Conservation (phyloP, 2,329 filamentous ascomycete species). For the Sclerotinia glacialis region DNA sequence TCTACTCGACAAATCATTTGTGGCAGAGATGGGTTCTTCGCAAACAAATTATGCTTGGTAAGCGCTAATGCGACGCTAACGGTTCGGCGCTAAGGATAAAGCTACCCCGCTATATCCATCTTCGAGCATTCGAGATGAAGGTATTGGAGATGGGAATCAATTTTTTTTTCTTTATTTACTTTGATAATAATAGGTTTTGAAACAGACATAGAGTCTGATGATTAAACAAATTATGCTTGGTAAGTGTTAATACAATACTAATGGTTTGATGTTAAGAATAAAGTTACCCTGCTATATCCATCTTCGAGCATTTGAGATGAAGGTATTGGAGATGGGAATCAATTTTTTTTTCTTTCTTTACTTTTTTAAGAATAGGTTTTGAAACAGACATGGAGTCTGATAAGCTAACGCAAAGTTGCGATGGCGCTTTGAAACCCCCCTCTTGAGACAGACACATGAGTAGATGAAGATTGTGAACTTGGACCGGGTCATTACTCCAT, state of each 20-base stretch:
- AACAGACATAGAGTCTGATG: no score
- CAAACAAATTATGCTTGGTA: background rate
- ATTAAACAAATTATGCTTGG: background rate
- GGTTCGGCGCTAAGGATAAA: slow-evolving; percentile 6
- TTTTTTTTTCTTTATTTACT: background rate
- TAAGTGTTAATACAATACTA: background rate
- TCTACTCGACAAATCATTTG: slow-evolving; percentile 13
- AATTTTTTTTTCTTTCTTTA: background rate
- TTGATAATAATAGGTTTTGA: no score
- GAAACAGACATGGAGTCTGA: background rate
- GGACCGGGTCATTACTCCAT: background rate
- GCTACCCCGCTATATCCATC: slow-evolving; percentile 11
- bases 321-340: background rate
- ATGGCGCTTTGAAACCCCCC: background rate
- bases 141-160: background rate
- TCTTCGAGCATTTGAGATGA: background rate
- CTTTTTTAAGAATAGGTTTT: no score
- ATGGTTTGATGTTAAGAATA: background rate
- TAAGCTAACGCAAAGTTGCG: background rate
- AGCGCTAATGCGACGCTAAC: background rate
- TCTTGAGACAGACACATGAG: background rate
- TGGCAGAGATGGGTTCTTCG: background rate
- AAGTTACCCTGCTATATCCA: slow-evolving; percentile 13
- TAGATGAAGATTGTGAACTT: background rate
- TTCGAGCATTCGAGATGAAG: background rate